These are phyloP conservation scores for Dendrobium officinale DNA, from an alignment of 106 monocot species.

Conservation along the genomic window DNA sequence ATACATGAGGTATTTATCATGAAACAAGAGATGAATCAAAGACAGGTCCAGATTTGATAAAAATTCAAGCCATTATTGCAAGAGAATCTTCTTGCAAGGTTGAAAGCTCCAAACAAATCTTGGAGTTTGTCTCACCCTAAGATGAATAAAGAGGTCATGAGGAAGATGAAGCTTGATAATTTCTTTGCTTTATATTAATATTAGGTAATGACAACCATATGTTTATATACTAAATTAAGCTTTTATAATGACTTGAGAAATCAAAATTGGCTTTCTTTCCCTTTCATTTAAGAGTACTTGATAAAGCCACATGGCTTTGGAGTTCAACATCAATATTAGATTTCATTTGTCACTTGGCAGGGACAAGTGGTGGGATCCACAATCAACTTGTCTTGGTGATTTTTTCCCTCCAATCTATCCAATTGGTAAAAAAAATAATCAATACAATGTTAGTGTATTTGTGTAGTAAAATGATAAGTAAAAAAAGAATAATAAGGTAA, in stretches of 20 bases:
- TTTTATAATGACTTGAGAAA: not conserved
- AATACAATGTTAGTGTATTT: too few relatives aligned
- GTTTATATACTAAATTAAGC: not conserved
- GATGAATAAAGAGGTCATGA: not conserved
- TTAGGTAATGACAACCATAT: not conserved
- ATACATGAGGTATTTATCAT: not conserved
- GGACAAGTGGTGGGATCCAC: slow-evolving; percentile 1
- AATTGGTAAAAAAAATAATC: not conserved
- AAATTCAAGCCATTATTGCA: not conserved
- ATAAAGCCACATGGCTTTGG: not conserved
- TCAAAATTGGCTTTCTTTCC: not conserved
- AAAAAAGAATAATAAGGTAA: too few relatives aligned
- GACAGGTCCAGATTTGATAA: not conserved
- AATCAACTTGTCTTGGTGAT: not conserved
- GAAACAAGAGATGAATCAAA: not conserved
- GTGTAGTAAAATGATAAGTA: too few relatives aligned
- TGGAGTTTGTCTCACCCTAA: not conserved
- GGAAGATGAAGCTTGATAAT: not conserved
- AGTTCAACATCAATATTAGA: not conserved
- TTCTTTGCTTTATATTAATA: not conserved
- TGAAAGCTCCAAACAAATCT: not conserved
- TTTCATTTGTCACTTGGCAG: not conserved
- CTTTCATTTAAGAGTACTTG: not conserved
- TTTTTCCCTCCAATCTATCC: not conserved
- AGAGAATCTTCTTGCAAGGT: not conserved